Percentiles rank a stretch among this genome's conserved stretches.
These are phyloP conservation scores for Candida sp. DNA, from an alignment of 1,139 yeast genomes.

Conservation along the genomic window DNA sequence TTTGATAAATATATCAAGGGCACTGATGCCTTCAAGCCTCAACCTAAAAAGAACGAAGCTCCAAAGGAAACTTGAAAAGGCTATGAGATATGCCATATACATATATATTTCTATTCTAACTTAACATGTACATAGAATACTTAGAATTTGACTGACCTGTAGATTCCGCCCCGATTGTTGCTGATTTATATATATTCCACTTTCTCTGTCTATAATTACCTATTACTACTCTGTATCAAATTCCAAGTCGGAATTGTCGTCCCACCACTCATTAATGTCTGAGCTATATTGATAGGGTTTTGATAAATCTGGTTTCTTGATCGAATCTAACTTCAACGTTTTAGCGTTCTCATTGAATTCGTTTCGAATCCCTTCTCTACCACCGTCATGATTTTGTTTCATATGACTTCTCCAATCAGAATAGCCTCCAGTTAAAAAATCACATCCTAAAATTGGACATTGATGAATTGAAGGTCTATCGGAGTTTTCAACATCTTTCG, in stretches of 20 bases:
- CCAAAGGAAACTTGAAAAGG: neutral
- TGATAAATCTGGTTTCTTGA: neutral
- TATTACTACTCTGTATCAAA: neutral
- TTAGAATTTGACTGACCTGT: neutral
- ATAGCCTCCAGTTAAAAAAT: slow-evolving; percentile 38
- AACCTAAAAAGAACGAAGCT: slow-evolving; percentile 12
- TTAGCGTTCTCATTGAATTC: neutral
- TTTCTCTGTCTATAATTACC: neutral
- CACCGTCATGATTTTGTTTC: slow-evolving; percentile 15
- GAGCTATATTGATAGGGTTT: neutral
- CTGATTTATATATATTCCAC: too few relatives aligned
- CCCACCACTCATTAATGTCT: neutral
- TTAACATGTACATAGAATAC: neutral
- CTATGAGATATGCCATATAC: neutral
- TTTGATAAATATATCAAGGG: slow-evolving; percentile 72
- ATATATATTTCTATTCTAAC: neutral
- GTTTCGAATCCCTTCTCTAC: slow-evolving; percentile 1
- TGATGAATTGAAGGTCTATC: slow-evolving; percentile 8
- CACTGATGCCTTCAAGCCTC: slow-evolving; percentile 31
- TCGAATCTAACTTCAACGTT: neutral
- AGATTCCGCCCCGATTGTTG: too few relatives aligned
- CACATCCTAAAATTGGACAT: slow-evolving; percentile 44
- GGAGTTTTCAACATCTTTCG: slow-evolving; percentile 12
- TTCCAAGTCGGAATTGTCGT: neutral
- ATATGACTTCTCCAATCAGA: slow-evolving; percentile 31